Evolutionary conservation across 805 yeast genomes (phyloP), one percentile per base, ranked within the genome.

Genomic region (Candida khao-thaluensis): DNA sequence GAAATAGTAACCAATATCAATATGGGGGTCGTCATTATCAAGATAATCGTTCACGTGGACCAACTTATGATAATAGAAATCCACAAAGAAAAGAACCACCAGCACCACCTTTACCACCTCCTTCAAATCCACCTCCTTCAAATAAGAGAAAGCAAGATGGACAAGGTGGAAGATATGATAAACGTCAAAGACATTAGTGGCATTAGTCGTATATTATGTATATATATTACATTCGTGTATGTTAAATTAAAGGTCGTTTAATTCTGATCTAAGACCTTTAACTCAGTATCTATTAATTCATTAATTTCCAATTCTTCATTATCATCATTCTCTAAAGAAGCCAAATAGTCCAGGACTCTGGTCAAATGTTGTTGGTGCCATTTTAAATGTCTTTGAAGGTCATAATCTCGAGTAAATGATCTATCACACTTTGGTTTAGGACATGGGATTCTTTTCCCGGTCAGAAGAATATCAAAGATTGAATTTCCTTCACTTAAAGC

Each of bases 381-480:
- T 27, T 53, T 57, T 35, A 77, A 45, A 51, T 78, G 84, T 30
- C 81, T 62, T 12, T 55, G 49, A 17, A 77, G 50, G 50, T 76
- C 82, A 47, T 66, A 66, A 0, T 69, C 66, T 43, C 72, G 69
- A 37, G 68, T 66, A 53, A 82, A 82, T 5, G 65, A 62, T 41
- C 87, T 65, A 23, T 60, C 60, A 54, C 90, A 82, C 29, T 69
- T 69, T 3, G 50, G 55, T 43, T 64, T 72, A 0, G 77, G 69
- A 51, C 89, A 82, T 0, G 50, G 38, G 1, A 71, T 51, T 32
- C 48, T 61, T 28, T 66, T 65, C 48, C 71, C 72, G 14, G 53
- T 51, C 49, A 60, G 55, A 16, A 75, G 53, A 15, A 74, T 46
- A 24, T 61, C 69, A 14, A 72, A 45, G 5, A 65, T 53, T 3